Base-by-base conservation (phyloP, 2,329 filamentous ascomycete species). In the Trichoderma semiorbis region DNA sequence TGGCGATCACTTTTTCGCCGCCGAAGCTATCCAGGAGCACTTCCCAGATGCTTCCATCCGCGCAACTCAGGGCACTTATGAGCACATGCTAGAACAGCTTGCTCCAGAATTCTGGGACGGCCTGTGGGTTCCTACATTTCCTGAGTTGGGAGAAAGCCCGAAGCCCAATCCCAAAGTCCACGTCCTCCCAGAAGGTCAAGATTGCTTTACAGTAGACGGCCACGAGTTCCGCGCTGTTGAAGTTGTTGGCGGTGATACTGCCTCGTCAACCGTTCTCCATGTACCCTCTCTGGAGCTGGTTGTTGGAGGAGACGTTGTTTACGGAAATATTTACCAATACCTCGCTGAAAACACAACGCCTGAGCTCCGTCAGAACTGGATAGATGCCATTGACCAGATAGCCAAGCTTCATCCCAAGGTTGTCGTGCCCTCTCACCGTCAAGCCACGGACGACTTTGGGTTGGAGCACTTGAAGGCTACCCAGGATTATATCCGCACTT, bases 151-250 rank as follows among this genome's bases (percentile, higher is more conserved):
- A 36, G 47, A 67, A 28, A 34, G 16, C 18, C 30, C 14, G 1
- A 53, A 53, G 50, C 64, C 64, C 24, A 34, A 57, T 11, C 16
- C 53, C 30, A 34, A 55, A 30, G 50, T 67, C 7, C 47, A 67
- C 10, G 64, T 55, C 7, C 5, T 67, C 5, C 63, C 47, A 11
- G 6, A 30, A 32, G 28, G 28, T 10, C 21, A 32, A 24, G 50
- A 67, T 14, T 3, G 14, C 21, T 67, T 67, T 34, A 57, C 6
- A 11, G 21, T 57, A 28, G 47, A 67, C 5, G 64, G 50, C 4
- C 64, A 67, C 16, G 47, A 67, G 10, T 67, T 67, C 47, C 64
- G 64, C 10, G 64, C 64, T n/a, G 64, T 67, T 53, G 50, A 67
- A 14, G 64, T 67, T 3, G 47, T 39, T 5, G 64, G 64, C 7